Conservation (phyloP, 2,329 filamentous ascomycete species). For the Hymenotorrendiella dingleyae region DNA sequence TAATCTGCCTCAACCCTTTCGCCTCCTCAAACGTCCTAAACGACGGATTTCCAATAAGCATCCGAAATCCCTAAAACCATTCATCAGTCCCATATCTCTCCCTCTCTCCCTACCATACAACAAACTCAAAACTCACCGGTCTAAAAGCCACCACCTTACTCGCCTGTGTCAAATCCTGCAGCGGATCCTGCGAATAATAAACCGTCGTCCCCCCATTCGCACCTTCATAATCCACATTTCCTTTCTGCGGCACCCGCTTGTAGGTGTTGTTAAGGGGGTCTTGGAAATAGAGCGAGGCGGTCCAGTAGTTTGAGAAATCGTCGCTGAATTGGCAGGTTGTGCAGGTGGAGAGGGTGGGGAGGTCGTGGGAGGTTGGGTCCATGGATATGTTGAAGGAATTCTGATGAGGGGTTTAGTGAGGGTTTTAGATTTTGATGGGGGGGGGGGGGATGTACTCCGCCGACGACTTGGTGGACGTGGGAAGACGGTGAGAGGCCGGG, state of each 20-base stretch:
- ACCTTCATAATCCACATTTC: slow-evolving; percentile 31
- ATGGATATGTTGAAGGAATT: slow-evolving; percentile 38
- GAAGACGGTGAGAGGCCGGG: slow-evolving; percentile 10
- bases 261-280: slow-evolving; percentile 29
- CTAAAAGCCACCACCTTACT: slow-evolving; percentile 40
- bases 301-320: slow-evolving; percentile 34
- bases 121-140: slow-evolving; percentile 13
- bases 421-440: neutral
- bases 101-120: no score
- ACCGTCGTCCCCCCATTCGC: slow-evolving; percentile 33
- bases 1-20: neutral
- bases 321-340: slow-evolving; percentile 32
- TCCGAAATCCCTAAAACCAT: slow-evolving; percentile 36
- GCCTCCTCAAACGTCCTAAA: slow-evolving; percentile 30
- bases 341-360: slow-evolving; percentile 27
- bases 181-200: slow-evolving; percentile 31
- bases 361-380: slow-evolving; percentile 23
- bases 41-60: slow-evolving; percentile 37
- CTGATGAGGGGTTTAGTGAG: slow-evolving; percentile 1
- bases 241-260: slow-evolving; percentile 29
- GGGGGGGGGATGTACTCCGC: slow-evolving; percentile 7
- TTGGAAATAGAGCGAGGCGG: slow-evolving; percentile 28
- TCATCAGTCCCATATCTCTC: no score
- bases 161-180: slow-evolving; percentile 28
- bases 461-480: slow-evolving; percentile 15